Base-by-base conservation (phyloP, 2,329 filamentous ascomycete species). In the Talaromyces sp. region DNA sequence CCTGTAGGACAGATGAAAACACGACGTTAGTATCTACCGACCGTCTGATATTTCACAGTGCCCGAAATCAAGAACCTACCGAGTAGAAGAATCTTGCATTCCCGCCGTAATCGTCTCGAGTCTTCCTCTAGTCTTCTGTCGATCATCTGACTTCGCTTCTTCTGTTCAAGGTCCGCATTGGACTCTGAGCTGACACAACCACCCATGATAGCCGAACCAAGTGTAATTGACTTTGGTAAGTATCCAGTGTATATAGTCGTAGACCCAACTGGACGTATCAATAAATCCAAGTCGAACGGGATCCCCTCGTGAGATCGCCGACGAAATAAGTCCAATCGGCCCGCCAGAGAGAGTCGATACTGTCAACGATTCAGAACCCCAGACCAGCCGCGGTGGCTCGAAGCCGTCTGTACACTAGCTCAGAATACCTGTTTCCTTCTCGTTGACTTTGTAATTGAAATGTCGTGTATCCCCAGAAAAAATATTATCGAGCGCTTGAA, bases 71-170 rank as follows among this genome's bases (percentile, higher is more conserved):
- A 64, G 63, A 65, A 76, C 86, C 68, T 86, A 98, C 95, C 95
- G 71, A 99, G 83, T 61, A 99, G 82, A 65, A 99, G 80, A 69
- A 99, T 98, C 81, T 99, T 99, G 91, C 95, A 98, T 89, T 99
- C 95, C 82, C 92, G 86, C 76, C 93, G 88, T 82, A 98, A 82
- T 76, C 90, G 86, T 77, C 91, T 92, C 59, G 92, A 96, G 77
- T 99, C 95, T 76, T 98, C 93, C 76, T 98, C 93, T 66, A 99
- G 83, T 71, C 86, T 89, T 78, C 90, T 90, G 80, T 99, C 95
- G 74, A 99, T 99, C 77, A 89, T 89, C 80, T 97, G 92, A 78
- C 92, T 97, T 79, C 90, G 88, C 84, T 98, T 96, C 85, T 95
- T 96, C 83, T 92, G 88, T 75, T 96, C 92, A 76, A 84, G 86